These are phyloP conservation scores for Umbilicus rupestris DNA, from an alignment of 164 flowering plant species.

Conservation along the genomic window DNA sequence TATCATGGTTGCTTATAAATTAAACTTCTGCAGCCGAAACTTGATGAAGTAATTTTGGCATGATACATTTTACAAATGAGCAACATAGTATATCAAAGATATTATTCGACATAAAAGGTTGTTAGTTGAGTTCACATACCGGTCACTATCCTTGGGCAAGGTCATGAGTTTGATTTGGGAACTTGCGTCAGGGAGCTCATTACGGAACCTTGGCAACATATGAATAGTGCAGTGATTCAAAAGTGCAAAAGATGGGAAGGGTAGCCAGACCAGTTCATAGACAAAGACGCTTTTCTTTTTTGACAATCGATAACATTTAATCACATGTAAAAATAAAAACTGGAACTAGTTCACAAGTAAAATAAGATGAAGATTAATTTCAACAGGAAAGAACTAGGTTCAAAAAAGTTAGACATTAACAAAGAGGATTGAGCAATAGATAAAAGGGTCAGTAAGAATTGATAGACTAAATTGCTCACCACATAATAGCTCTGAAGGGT, in stretches of 20 bases:
- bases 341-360: too few species aligned
- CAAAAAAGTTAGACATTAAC: too few species aligned
- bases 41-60: background rate
- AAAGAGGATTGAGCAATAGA: too few species aligned
- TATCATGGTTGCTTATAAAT: too few species aligned
- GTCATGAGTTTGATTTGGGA: constrained; percentile 77
- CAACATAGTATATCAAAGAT: background rate
- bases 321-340: too few species aligned
- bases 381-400: too few species aligned
- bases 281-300: background rate
- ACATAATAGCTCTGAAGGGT: background rate
- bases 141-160: constrained; percentile 58
- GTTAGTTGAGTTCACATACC: constrained; percentile 32
- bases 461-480: too few species aligned
- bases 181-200: constrained; percentile 94
- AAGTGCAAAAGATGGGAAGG: background rate
- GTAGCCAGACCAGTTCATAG: background rate
- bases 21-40: too few species aligned
- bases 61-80: background rate
- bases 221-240: background rate
- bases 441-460: too few species aligned
- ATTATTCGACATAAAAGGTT: background rate
- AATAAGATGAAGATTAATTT: too few species aligned
- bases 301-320: too few species aligned
- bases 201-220: constrained; percentile 59